Evolutionary conservation across 495 filamentous ascomycete species (phyloP), one percentile per base, ranked within the genome.

Genomic region (Xylaria acuta): DNA sequence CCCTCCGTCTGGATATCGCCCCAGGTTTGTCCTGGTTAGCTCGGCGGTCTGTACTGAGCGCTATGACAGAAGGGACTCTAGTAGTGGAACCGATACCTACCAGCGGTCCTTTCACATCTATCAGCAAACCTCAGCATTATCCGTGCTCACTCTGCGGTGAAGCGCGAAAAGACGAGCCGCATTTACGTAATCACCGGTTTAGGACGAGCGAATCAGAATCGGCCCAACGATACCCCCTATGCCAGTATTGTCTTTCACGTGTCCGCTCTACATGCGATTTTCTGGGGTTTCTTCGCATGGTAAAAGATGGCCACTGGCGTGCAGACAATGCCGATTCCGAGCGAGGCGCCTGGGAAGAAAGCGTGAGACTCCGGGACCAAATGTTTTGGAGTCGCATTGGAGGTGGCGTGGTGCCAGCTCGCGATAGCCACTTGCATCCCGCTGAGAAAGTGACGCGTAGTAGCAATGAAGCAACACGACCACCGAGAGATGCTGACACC

Each of bases 311-410:
- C 34, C 89, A 96, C 74, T 93, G 95, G 88, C 88, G 93, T 47
- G 89, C 89, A 36, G 94, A 97, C 47, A 90, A 87, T 34, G 85
- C 89, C 41, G 92, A 94, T 68, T 92, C 93, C 45, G 90, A 93
- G 78, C 91, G 90, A 73, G 89, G 90, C 43, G 94, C 94, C 5
- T 99, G 96, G 96, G 94, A 97, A 77, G 96, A 98, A 81, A 93
- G 93, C 66, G 90, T 97, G 22, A 89, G 92, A 25, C 82, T 98
- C 63, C 86, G 96, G 56, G 96, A 99, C 78, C 87, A 94, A 72
- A 97, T 98, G 92, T 99, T 99, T 78, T 99, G 96, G 96, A 90
- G 92, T 58, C 85, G 96, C 36, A 88, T 98, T 58, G 95, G 95
- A 20, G 95, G 92, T 20, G 95, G 95, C 22, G 93, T 98, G 5